These are phyloP conservation scores for Lasiosphaeria miniovina DNA, from an alignment of 495 filamentous ascomycete species.

Conservation along the genomic window DNA sequence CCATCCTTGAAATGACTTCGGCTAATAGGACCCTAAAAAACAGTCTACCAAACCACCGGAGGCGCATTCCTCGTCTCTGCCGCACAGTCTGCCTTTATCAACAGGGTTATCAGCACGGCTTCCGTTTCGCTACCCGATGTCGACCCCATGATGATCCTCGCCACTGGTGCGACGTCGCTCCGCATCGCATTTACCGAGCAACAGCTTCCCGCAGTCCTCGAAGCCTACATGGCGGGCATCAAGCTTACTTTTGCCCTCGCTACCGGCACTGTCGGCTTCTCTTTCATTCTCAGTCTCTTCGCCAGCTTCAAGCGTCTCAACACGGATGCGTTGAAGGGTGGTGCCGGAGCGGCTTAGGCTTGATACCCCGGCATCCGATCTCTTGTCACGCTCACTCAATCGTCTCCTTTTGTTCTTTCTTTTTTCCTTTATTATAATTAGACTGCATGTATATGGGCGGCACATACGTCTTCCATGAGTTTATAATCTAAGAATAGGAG, in stretches of 20 bases:
- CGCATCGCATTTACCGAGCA: slow-evolving; percentile 36
- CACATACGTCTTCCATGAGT: too few relatives aligned
- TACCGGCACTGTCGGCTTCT: slow-evolving; percentile 28
- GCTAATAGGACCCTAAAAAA: slow-evolving; percentile 39
- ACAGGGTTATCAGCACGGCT: slow-evolving; percentile 37
- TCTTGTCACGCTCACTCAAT: not conserved
- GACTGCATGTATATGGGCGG: too few relatives aligned
- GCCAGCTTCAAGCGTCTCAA: slow-evolving; percentile 25
- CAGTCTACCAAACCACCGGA: slow-evolving; percentile 50
- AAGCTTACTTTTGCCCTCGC: slow-evolving; percentile 45
- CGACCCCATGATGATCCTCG: slow-evolving; percentile 38
- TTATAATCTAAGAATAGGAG: too few relatives aligned
- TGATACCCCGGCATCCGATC: not conserved
- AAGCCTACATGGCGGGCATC: slow-evolving; percentile 58
- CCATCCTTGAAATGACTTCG: not conserved
- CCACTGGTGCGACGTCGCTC: slow-evolving; percentile 40
- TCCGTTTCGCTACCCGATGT: slow-evolving; percentile 38
- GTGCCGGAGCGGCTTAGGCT: slow-evolving; percentile 17
- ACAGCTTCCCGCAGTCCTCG: slow-evolving; percentile 48
- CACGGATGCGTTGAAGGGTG: slow-evolving; percentile 16
- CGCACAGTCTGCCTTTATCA: slow-evolving; percentile 49
- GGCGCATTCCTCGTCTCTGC: slow-evolving; percentile 48
- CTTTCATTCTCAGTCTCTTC: slow-evolving; percentile 26
- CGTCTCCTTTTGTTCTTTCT: not conserved
- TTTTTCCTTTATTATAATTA: not conserved